A percentile compares a stretch with the other conserved stretches of the same genome.
Evolutionary conservation across 2,329 filamentous ascomycete species (phyloP).

Genomic region (Cercospora zeae-maydis): DNA sequence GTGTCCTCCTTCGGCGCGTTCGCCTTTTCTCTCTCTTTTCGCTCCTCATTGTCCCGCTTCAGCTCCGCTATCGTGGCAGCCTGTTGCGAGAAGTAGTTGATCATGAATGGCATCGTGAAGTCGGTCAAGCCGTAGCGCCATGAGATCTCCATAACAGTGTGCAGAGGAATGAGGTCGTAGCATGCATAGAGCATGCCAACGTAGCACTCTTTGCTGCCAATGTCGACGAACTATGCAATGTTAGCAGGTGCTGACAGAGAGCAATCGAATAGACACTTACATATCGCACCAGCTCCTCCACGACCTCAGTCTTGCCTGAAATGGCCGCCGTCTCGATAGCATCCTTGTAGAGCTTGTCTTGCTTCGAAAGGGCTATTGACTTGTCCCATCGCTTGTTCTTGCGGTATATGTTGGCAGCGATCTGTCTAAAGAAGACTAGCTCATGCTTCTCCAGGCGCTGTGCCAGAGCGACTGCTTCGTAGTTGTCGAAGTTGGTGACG

Average conservation of each 20-base stretch:
- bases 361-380: slow-evolving; percentile 94
- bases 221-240: slow-evolving; percentile 80
- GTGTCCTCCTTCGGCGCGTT: slow-evolving; percentile 82
- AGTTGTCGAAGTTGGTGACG: slow-evolving; percentile 98
- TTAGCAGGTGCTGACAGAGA: slow-evolving; percentile 34
- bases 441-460: slow-evolving; percentile 95
- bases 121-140: slow-evolving; percentile 93
- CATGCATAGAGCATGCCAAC: slow-evolving; percentile 99
- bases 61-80: slow-evolving; percentile 77
- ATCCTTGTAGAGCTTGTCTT: slow-evolving; percentile 99
- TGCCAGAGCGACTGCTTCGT: slow-evolving; percentile 89
- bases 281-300: slow-evolving; percentile 93
- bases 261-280: slow-evolving; percentile 61
- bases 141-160: slow-evolving; percentile 90
- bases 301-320: slow-evolving; percentile 83
- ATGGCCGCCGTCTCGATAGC: slow-evolving; percentile 96
- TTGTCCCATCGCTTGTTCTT: slow-evolving; percentile 99
- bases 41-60: slow-evolving; percentile 94
- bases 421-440: slow-evolving; percentile 97
- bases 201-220: slow-evolving; percentile 97
- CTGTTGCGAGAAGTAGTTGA: slow-evolving; percentile 93
- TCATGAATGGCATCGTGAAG: slow-evolving; percentile 99
- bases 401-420: slow-evolving; percentile 96
- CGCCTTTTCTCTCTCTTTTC: slow-evolving; percentile 69
- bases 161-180: slow-evolving; percentile 92